Base-by-base conservation (phyloP, 2,329 filamentous ascomycete species). In the Penicillium sp. region DNA sequence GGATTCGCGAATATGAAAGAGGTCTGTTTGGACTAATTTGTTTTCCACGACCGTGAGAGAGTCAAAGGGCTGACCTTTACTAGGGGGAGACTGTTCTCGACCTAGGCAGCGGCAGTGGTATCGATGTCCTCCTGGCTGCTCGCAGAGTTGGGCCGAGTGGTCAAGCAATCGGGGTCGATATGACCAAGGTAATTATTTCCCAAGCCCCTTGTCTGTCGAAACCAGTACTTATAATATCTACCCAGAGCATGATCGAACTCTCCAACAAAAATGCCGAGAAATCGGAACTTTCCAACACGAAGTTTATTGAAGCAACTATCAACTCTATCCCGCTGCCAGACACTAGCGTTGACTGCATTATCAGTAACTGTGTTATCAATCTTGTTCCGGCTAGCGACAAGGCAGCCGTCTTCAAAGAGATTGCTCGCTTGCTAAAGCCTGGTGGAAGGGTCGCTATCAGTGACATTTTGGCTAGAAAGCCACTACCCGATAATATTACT, bases 291-390 rank as follows among this genome's bases (percentile, higher is more conserved):
- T 42, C 48, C 4, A 79, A 80, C 47, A 65, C 72, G 2, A 51
- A 61, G 9, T 79, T 81, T 40, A 47, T 79, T 40, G 58, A 76
- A 41, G 62, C 67, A 2, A 52, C 51, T 12, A 79, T 82, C 50
- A 77, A 72, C 0, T 48, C 60, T 3, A 70, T 79, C 13, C 59
- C 68, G 0, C 58, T 80, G 0, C 52, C 61, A 1, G 47, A 58
- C 7, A 50, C 43, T 6, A 70, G 53, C 11, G 72, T 68, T 12
- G 68, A 80, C 56, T 74, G 73, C 49, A 70, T 82, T 39, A 78
- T 81, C 45, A 76, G 71, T 45, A 83, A 82, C 59, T 83, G 78
- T 42, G 76, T 79, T 16, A 61, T 81, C 42, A 80, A 80, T 46
- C 71, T 80, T 0, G 72, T 80, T 1, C 75, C 75, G 0, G 54